phyloP scores from a whole-genome alignment of 306 rosid genomes.

The Vigna reflexopilosa region DNA sequence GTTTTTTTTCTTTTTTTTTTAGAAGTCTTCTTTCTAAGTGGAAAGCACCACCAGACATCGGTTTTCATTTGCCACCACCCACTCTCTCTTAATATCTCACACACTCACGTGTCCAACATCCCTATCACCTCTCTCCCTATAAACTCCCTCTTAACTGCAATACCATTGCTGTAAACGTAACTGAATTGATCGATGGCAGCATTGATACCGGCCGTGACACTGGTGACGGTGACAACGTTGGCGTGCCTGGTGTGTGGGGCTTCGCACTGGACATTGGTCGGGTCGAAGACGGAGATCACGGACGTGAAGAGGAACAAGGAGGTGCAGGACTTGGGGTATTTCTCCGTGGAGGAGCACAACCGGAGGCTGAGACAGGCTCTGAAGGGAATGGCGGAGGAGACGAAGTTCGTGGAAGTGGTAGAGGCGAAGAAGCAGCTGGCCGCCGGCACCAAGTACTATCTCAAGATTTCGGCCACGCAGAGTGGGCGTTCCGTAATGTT shows the following conservation, averaged over 20 bases:
- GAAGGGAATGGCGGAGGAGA: slow-evolving; percentile 32
- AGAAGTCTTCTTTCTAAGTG: too few relatives aligned
- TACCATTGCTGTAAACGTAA: too few relatives aligned
- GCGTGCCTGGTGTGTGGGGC: background rate
- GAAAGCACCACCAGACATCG: too few relatives aligned
- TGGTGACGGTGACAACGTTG: background rate
- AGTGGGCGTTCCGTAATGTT: slow-evolving; percentile 33
- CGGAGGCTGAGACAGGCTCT: slow-evolving; percentile 23
- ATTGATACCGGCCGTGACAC: slow-evolving; percentile 17
- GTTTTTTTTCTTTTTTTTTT: too few relatives aligned
- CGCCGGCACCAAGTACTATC: slow-evolving; percentile 68
- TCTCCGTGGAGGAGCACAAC: slow-evolving; percentile 75
- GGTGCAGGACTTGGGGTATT: slow-evolving; percentile 72
- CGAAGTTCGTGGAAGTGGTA: slow-evolving; percentile 69
- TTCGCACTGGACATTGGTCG: slow-evolving; percentile 37
- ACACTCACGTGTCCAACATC: background rate
- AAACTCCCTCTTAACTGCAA: background rate
- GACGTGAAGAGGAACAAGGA: slow-evolving; percentile 65
- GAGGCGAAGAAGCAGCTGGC: slow-evolving; percentile 80
- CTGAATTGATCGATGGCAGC: slow-evolving; percentile 11
- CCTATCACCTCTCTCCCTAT: background rate
- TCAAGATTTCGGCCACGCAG: slow-evolving; percentile 51
- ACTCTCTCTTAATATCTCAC: too few relatives aligned
- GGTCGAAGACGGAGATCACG: slow-evolving; percentile 55
- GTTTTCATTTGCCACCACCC: background rate